Percentiles rank a stretch among this genome's conserved stretches.
Evolutionary conservation across 257 asterid genomes (phyloP).

Genomic region (Paraleonurus japonicus): DNA sequence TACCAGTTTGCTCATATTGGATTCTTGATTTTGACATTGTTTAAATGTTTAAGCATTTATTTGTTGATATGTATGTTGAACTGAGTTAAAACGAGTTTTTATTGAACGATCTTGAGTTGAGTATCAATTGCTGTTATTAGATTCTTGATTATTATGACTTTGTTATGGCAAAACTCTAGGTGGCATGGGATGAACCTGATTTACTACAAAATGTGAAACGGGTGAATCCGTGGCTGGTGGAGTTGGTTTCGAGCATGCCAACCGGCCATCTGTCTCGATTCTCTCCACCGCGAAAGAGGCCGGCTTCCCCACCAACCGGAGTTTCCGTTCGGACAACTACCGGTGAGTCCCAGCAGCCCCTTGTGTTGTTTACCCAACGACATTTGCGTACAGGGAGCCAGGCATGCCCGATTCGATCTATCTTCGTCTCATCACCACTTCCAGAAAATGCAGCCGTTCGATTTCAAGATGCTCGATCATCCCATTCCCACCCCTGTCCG

Average conservation of each 20-base stretch:
- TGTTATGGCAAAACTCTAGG: slow-evolving; percentile 33
- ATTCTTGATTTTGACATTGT: neutral
- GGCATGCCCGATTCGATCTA: slow-evolving; percentile 64
- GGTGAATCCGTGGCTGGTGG: slow-evolving; percentile 83
- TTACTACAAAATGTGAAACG: slow-evolving; percentile 73
- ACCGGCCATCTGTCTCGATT: slow-evolving; percentile 50
- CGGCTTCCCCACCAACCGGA: slow-evolving; percentile 58
- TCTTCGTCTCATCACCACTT: slow-evolving; percentile 44
- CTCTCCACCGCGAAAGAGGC: slow-evolving; percentile 70
- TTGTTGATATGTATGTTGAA: neutral
- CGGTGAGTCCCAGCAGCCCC: slow-evolving; percentile 69
- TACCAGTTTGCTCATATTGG: neutral
- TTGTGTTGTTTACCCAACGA: slow-evolving; percentile 56
- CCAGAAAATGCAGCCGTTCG: slow-evolving; percentile 50
- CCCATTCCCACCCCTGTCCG: slow-evolving; percentile 4
- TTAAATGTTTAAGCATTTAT: neutral
- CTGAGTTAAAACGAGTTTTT: too few species aligned
- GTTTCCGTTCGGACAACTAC: slow-evolving; percentile 42
- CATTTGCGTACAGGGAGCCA: slow-evolving; percentile 91
- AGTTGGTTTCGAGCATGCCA: slow-evolving; percentile 57
- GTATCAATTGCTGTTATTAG: neutral
- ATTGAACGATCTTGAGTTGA: too few species aligned
- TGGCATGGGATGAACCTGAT: slow-evolving; percentile 83
- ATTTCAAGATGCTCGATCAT: slow-evolving; percentile 41
- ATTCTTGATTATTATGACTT: neutral